Evolutionary conservation across 2,329 filamentous ascomycete genomes (phyloP).

Genomic region (Biscogniauxia mediterranea): DNA sequence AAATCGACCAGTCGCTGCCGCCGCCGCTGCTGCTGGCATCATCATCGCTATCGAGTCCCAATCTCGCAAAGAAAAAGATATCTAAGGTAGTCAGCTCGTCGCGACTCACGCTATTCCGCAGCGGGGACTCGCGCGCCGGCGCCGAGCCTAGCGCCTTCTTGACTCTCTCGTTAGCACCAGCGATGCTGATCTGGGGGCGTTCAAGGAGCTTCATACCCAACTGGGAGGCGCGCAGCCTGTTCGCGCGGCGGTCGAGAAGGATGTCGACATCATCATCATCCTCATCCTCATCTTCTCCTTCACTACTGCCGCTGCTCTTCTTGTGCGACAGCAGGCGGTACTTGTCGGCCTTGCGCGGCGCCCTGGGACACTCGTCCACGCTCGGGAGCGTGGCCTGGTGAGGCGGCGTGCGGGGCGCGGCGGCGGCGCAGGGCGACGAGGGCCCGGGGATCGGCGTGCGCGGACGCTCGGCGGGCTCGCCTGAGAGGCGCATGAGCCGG

Average conservation of each 20-base stretch:
- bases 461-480: background rate
- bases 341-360: background rate
- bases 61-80: background rate
- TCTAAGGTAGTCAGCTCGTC: background rate
- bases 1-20: background rate
- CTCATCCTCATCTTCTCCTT: background rate
- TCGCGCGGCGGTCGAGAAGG: background rate
- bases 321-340: background rate
- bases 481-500: slow-evolving; percentile 5
- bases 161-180: background rate
- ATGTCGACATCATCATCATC: background rate
- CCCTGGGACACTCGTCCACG: slow-evolving; percentile 3
- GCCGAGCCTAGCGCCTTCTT: background rate
- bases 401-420: background rate
- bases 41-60: background rate
- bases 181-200: background rate
- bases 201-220: background rate
- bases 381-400: background rate
- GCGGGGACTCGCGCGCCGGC: too few relatives aligned
- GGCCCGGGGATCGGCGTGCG: background rate
- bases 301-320: background rate
- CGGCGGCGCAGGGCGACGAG: background rate
- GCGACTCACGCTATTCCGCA: background rate
- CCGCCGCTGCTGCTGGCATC: background rate
- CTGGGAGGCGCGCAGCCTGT: too few relatives aligned